Base-by-base conservation (phyloP, 1,284 basidiomycete genomes). In the Tilletia caries region DNA sequence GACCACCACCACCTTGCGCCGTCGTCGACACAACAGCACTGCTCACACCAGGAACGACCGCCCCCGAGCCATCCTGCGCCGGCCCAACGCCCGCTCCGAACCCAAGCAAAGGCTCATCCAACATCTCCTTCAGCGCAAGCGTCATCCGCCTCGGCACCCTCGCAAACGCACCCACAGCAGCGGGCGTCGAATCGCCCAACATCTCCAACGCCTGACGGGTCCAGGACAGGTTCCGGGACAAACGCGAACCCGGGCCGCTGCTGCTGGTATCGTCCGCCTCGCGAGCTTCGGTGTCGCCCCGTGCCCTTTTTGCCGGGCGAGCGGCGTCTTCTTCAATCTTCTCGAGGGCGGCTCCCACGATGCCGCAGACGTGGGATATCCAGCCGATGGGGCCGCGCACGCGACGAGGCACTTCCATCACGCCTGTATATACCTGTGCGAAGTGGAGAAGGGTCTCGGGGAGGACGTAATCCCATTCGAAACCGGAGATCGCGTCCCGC, bases 361-460 rank as follows among this genome's bases (percentile, higher is more conserved):
- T 73, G 8, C 77, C 77, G 48, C 76, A 78, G 32, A 80, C 48
- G 23, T 78, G 72, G n/a, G 76, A 74, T 27, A 80, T 72, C 78
- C 78, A 80, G 25, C 79, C 79, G 32, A 70, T 20, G 15, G 81
- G 81, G 2, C 81, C 81, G 23, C 72, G 48, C 1, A 81, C 76
- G 20, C 81, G 69, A 25, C 81, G 72, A 5, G 81, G 81, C 10
- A 72, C 73, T 18, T 72, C 64, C 52, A 83, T 70, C 0, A 79
- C 74, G 52, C 78, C 78, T 3, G 80, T 70, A 48, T 83, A 83
- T 32, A 82, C 73, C 70, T 83, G 80, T 41, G 81, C 80, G 62
- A 81, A 83, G 62, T 83, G 81, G 67, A 79, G 72, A 5, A 83
- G 74, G 33, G 78, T 72, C 62, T 81, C 80, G 3, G 78, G 72